Conservation (phyloP, 108 stramenopile species). For the Fragilaria radians region DNA sequence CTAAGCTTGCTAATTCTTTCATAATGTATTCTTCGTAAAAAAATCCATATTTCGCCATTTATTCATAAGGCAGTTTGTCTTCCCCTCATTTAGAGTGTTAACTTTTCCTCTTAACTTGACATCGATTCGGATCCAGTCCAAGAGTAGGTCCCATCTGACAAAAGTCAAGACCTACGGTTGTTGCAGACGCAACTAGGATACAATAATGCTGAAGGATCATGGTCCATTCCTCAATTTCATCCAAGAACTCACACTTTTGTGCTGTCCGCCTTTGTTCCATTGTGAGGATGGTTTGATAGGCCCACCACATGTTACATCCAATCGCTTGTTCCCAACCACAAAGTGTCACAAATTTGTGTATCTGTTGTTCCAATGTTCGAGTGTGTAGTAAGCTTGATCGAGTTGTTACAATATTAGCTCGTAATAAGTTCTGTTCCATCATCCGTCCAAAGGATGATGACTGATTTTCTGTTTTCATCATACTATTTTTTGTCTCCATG, state of each 20-base stretch:
- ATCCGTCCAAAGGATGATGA: constrained; percentile 65
- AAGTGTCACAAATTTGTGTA: constrained; percentile 25
- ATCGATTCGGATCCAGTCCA: neutral
- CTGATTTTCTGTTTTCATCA: constrained; percentile 7
- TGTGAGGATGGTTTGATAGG: constrained; percentile 60
- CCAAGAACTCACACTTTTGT: constrained; percentile 71
- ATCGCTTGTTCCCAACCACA: constrained; percentile 46
- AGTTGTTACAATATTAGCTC: constrained; percentile 38
- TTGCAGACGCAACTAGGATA: constrained; percentile 36
- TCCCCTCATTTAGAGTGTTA: neutral
- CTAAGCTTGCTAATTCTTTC: no score
- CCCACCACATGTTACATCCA: constrained; percentile 77
- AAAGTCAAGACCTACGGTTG: neutral
- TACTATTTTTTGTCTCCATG: no score
- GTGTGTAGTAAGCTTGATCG: constrained; percentile 48
- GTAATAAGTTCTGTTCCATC: constrained; percentile 66
- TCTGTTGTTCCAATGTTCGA: constrained; percentile 48
- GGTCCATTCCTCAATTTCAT: constrained; percentile 80
- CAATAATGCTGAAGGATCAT: constrained; percentile 82
- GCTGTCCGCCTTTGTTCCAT: constrained; percentile 46
- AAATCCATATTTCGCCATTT: no score
- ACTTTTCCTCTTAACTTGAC: neutral
- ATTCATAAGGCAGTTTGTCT: no score
- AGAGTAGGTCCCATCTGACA: neutral
- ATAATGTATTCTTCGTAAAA: no score